These are phyloP conservation scores for Fraxinus albicans DNA, from an alignment of 305 asterid species.

Conservation along the genomic window DNA sequence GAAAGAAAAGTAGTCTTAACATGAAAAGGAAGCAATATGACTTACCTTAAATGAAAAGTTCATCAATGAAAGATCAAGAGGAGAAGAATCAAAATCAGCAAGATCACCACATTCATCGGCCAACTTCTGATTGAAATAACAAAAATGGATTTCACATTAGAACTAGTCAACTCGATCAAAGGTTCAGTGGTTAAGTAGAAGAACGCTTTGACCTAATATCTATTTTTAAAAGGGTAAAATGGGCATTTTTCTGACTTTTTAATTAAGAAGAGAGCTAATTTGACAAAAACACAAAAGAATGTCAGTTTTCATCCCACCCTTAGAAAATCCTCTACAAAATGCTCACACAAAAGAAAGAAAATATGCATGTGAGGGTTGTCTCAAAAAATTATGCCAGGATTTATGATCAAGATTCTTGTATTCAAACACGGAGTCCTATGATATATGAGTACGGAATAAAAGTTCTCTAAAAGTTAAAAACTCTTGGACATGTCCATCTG, in stretches of 20 bases:
- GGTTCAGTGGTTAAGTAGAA: neutral
- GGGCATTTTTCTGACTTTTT: neutral
- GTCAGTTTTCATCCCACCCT: neutral
- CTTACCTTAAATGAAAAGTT: slow-evolving; percentile 95
- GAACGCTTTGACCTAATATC: neutral
- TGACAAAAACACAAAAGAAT: neutral
- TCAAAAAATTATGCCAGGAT: neutral
- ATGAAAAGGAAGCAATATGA: neutral
- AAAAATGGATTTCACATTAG: slow-evolving; percentile 23
- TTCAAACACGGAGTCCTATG: neutral
- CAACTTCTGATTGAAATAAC: slow-evolving; percentile 53
- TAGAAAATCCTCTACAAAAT: neutral
- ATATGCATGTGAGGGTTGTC: neutral
- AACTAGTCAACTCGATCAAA: neutral
- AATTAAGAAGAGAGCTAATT: neutral
- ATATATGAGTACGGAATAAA: neutral
- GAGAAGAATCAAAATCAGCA: slow-evolving; percentile 65
- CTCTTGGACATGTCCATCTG: slow-evolving; percentile 3
- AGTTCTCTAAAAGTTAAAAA: neutral
- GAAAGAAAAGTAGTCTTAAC: neutral
- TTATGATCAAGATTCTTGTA: neutral
- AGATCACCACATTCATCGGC: slow-evolving; percentile 77
- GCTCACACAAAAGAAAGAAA: slow-evolving; percentile 9
- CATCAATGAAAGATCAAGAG: slow-evolving; percentile 74
- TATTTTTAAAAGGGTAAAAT: neutral